Base-by-base conservation (phyloP, 768 basidiomycete species). In the Tulasnella sp. region DNA sequence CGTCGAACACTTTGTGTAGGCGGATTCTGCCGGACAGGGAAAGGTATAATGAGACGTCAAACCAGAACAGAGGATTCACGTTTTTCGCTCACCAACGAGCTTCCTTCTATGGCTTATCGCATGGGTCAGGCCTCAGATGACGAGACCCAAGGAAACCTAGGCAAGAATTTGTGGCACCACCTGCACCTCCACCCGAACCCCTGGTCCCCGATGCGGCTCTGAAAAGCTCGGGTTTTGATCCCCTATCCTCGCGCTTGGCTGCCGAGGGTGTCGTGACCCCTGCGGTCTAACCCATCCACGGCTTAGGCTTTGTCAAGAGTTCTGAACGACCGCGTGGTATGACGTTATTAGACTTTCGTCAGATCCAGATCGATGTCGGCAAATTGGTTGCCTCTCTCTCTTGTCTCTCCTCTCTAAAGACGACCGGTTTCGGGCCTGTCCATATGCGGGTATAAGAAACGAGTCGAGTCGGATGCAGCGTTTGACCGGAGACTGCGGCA, bases 401-500 rank as follows among this genome's bases (percentile, higher is more conserved):
- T 3, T 48, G 46, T 48, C 18, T 1, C 48, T 16, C 48, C 48
- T 15, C 48, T 48, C 20, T 48, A 48, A 48, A 48, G 18, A 48
- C 48, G 48, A 10, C 5, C 20, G 15, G 20, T 48, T 44, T 44
- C 48, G 48, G 48, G 48, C 15, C 18, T 48, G 48, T 44, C 48
- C 48, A 23, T 48, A 48, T 48, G 48, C 48, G 32, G 26, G 57
- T 61, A 26, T 61, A 26, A 26, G 26, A 57, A 57, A 20, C 26
- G 55, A 57, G 35, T 35, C 35, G 26, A 57, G 9, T 32, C 57
- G 57, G 57, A 61, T 61, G 57, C 57, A 61, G 26, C 57, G 57
- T 61, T 61, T 61, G 57, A 61, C 57, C 57, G 57, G 57, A 26
- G 20, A 61, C 57, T 61, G 57, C 57, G 57, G 57, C 6, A 61